phyloP scores from a whole-genome alignment of 345 rosid genomes.

The Tarenaya hassleriana region DNA sequence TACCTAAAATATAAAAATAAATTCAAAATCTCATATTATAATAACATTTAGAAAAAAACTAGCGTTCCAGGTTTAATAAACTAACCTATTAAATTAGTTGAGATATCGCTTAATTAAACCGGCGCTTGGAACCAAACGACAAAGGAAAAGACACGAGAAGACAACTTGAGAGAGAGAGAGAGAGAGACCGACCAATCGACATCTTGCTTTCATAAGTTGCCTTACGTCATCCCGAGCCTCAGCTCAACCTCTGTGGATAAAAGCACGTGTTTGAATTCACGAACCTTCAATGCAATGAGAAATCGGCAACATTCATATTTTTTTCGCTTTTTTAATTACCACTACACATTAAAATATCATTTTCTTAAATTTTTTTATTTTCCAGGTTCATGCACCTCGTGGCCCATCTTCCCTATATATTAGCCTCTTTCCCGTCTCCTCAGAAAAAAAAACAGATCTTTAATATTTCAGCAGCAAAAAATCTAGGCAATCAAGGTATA shows the following conservation, averaged over 20 bases:
- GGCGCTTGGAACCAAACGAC: too few relatives aligned
- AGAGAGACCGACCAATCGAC: constrained; percentile 22
- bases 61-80: too few relatives aligned
- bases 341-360: constrained; percentile 8
- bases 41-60: too few relatives aligned
- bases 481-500: neutral
- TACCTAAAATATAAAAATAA: too few relatives aligned
- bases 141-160: constrained; percentile 17
- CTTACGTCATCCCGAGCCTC: constrained; percentile 28
- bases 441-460: neutral
- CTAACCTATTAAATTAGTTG: too few relatives aligned
- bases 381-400: constrained; percentile 31
- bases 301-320: constrained; percentile 22
- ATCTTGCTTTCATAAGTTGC: constrained; percentile 22
- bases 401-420: constrained; percentile 2
- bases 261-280: constrained; percentile 29
- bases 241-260: constrained; percentile 19
- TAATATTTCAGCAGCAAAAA: neutral
- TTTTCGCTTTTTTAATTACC: constrained; percentile 15
- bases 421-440: constrained; percentile 6
- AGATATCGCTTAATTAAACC: too few relatives aligned
- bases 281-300: constrained; percentile 26
- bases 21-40: too few relatives aligned
- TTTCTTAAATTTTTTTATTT: constrained; percentile 9
- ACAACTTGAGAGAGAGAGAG: constrained; percentile 19